Evolutionary conservation across 495 filamentous ascomycete genomes (phyloP), one percentile per base, ranked within the genome.

Genomic region (Aspergillus saccharolyticus): DNA sequence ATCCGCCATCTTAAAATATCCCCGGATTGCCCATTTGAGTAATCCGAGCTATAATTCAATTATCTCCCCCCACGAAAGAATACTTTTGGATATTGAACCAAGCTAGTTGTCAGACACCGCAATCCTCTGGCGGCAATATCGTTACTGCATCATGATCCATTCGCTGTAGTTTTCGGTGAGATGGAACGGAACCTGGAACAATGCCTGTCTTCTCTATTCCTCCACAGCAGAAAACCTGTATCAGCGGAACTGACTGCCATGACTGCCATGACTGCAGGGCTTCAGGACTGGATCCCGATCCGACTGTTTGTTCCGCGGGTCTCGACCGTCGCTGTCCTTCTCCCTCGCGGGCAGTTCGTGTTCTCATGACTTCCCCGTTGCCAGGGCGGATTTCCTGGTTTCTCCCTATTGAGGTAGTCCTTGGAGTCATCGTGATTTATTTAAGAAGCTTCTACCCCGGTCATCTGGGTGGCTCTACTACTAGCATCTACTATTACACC

Each of bases 301-400:
- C n/a, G n/a, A n/a, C n/a, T n/a, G n/a, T n/a, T n/a, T n/a, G n/a
- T 60, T 48, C 58, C 58, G 42, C 53, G 47, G 58, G 58, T 52
- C 58, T 60, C 53, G 58, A 60, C 58, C 53, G 42, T 52, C 52
- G 25, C n/a, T 47, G 33, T 51, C 54, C 54, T 51, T 33, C 52
- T 9, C 58, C 47, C 47, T 61, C 58, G 44, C 49, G 30, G 58
- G 28, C 42, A 30, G 3, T 57, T 54, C 44, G 43, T 61, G 59
- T 43, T 57, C 59, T 57, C 59, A 57, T 61, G 59, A 61, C 56
- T 52, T 48, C 42, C 54, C 45, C 39, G 28, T 15, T 42, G 22
- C 49, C 20, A 53, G 20, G 15, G 20, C 57, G 53, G 50, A n/a
- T 14, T 30, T 16, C 33, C 42, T 28, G 25, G 9, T 28, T 28